Evolutionary conservation across 768 basidiomycete genomes (phyloP), one percentile per base, ranked within the genome.

Genomic region (Lactarius tabidus): DNA sequence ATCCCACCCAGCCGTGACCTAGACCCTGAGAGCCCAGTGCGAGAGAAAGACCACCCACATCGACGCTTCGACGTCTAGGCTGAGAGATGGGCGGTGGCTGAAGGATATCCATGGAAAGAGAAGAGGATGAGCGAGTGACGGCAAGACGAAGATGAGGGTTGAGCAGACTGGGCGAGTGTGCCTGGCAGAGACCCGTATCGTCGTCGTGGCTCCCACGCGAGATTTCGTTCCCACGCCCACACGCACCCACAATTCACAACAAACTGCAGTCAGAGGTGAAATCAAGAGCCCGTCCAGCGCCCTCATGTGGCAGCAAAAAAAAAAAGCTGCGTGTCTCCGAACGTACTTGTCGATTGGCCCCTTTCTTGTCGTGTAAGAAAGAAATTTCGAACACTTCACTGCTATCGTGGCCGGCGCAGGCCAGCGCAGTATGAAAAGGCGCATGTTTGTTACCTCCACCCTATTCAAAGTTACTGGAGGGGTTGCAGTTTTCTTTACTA

Each of bases 41-140:
- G 57, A 93, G 86, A 63, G 88, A 85, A 64, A 98, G 82, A 36
- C 94, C 95, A 15, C 95, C 95, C 51, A 92, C 83, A 75, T 98
- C 95, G 62, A 95, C 93, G 73, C 91, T 94, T 55, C 91, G 79
- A 60, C 94, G 80, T 64, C 84, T 77, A 72, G 57, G 39, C 28
- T 67, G 45, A 15, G 54, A 64, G n/a, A 60, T 5, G 15, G 64
- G 48, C 33, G 52, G 63, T 12, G 63, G 15, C 14, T 63, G 67
- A 17, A 60, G 63, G 45, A 65, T 60, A 48, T 61, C 60, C 61
- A 67, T 70, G 43, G 17, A 35, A 51, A 54, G 48, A 45, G 41
- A 58, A 23, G 31, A n/a, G 33, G 54, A 60, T 48, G 38, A 53
- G 26, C 20, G 28, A 48, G 41, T 14, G 23, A 54, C 59, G 39